Evolutionary conservation across 2,329 filamentous ascomycete species (phyloP).

Genomic region (Aspergillaceae sp.): DNA sequence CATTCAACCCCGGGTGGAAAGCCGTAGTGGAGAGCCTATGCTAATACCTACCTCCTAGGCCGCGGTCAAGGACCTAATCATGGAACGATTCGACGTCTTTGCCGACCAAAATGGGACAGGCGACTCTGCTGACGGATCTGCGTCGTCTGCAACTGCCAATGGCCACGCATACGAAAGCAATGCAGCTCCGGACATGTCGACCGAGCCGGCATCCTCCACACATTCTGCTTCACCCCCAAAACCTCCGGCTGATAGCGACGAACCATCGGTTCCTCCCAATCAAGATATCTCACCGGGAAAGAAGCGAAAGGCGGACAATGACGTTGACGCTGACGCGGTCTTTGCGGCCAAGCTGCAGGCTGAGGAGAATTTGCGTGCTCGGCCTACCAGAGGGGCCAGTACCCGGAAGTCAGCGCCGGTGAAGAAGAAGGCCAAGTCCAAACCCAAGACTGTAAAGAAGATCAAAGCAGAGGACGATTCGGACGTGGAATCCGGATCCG

Average conservation of each 20-base stretch:
- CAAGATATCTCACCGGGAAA: conserved; percentile 49
- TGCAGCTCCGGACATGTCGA: conserved; percentile 11
- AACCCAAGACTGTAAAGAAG: conserved; percentile 52
- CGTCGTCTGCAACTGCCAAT: conserved; percentile 21
- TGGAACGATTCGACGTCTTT: conserved; percentile 64
- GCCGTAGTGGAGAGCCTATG: neutral
- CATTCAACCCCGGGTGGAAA: neutral
- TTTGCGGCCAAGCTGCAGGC: conserved; percentile 84
- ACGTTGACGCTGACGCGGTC: conserved; percentile 72
- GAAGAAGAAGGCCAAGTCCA: conserved; percentile 56
- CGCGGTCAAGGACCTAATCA: conserved; percentile 63
- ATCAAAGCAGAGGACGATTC: conserved; percentile 72
- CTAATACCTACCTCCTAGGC: conserved; percentile 38
- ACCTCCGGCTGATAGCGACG: conserved; percentile 35
- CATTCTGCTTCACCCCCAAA: conserved; percentile 32
- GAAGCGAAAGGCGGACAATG: conserved; percentile 53
- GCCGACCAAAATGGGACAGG: conserved; percentile 37
- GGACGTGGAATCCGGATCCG: conserved; percentile 58
- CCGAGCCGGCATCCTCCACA: conserved; percentile 23
- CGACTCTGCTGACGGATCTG: conserved; percentile 21
- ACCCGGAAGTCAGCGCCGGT: conserved; percentile 49
- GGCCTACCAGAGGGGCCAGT: conserved; percentile 67
- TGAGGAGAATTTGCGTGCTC: conserved; percentile 71
- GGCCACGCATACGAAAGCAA: conserved; percentile 21
- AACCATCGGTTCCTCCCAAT: conserved; percentile 29